Conservation (phyloP, 2,329 filamentous ascomycete genomes). For the Botrytis hyacinthi region DNA sequence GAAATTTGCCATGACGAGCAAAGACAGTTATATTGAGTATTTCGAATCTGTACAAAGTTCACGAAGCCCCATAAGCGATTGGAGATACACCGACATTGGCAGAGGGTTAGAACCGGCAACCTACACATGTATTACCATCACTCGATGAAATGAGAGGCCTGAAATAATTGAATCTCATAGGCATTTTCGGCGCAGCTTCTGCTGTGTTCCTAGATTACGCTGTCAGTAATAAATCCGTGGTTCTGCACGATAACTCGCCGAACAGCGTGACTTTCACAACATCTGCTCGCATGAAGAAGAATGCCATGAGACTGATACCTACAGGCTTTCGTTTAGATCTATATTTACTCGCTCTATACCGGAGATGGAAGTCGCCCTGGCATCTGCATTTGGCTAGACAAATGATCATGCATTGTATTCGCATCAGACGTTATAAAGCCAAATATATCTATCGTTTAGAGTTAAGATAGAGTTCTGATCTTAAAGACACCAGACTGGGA, state of each 20-base stretch:
- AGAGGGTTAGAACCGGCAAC: neutral
- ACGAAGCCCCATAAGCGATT: neutral
- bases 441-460: neutral
- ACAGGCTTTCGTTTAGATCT: too few species aligned
- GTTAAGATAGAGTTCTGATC: neutral
- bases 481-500: neutral
- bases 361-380: neutral
- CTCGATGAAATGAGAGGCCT: neutral
- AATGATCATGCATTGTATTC: neutral
- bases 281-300: too few species aligned
- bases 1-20: too few species aligned
- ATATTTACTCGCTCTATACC: neutral
- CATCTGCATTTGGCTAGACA: neutral
- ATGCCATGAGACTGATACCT: too few species aligned
- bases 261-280: too few species aligned
- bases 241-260: too few species aligned
- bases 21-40: rapidly evolving
- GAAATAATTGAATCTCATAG: neutral
- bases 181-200: neutral
- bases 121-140: neutral
- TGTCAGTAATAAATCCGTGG: neutral
- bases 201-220: neutral
- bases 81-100: neutral
- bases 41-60: neutral
- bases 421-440: neutral